These are phyloP conservation scores for Xylariales sp. DNA, from an alignment of 2,329 filamentous ascomycete genomes.

Conservation along the genomic window DNA sequence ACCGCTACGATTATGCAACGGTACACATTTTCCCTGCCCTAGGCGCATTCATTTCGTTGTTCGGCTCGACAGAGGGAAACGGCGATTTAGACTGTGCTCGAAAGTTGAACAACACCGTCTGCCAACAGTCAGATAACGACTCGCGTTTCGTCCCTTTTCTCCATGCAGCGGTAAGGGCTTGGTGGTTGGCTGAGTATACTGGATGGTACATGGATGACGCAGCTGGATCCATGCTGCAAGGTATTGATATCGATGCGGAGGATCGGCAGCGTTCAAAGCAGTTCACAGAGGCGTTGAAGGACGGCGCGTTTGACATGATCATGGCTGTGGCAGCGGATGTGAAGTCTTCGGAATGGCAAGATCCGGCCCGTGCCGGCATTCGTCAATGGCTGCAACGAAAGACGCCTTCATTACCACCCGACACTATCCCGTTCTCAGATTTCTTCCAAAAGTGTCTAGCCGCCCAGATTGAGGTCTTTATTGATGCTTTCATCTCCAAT, in stretches of 20 bases:
- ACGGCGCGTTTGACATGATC: conserved; percentile 90
- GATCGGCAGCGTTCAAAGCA: conserved; percentile 66
- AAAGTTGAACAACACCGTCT: conserved; percentile 64
- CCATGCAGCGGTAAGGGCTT: conserved; percentile 72
- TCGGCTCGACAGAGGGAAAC: conserved; percentile 72
- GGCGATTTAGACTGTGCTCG: conserved; percentile 65
- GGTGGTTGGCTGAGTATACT: conserved; percentile 93
- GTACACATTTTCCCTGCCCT: conserved; percentile 82
- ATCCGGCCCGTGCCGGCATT: conserved; percentile 78
- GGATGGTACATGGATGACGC: conserved; percentile 79
- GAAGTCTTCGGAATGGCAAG: conserved; percentile 77
- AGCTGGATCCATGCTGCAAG: conserved; percentile 52
- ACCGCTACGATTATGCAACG: conserved; percentile 62
- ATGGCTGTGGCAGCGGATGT: conserved; percentile 80
- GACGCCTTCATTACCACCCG: conserved; percentile 62
- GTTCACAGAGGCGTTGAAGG: conserved; percentile 74
- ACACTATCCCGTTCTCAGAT: conserved; percentile 63
- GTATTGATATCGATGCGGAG: conserved; percentile 65
- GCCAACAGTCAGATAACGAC: conserved; percentile 60
- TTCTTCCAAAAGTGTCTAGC: conserved; percentile 72
- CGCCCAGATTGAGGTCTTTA: conserved; percentile 79
- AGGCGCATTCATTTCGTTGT: conserved; percentile 70
- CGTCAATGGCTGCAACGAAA: conserved; percentile 80
- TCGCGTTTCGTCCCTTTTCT: conserved; percentile 71
- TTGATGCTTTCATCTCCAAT: conserved; percentile 91